Evolutionary conservation across 164 flowering plant genomes (phyloP).

Genomic region (Chimonanthus salicifolius): DNA sequence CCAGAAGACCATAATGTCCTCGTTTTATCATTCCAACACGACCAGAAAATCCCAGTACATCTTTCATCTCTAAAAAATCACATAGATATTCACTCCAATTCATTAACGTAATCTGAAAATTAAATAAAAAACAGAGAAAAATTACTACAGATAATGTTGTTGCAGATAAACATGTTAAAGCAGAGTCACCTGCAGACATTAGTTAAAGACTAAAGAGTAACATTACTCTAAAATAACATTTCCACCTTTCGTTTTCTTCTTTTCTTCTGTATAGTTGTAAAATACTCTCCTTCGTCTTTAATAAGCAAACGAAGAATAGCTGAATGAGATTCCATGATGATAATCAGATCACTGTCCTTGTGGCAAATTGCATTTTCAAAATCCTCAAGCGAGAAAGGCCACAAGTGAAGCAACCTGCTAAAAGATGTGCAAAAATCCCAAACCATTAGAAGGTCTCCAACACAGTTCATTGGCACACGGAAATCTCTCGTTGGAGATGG

Average conservation of each 20-base stretch:
- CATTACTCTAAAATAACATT: not conserved
- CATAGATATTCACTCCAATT: conserved; percentile 84
- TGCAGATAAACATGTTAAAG: conserved; percentile 4
- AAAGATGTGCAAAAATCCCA: conserved; percentile 92
- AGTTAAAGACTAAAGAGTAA: no score
- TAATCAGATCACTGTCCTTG: conserved; percentile 54
- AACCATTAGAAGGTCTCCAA: conserved; percentile 87
- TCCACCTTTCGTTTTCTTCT: conserved; percentile 62
- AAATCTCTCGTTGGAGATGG: conserved; percentile 76
- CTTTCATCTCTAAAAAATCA: conserved; percentile 72
- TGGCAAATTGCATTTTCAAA: conserved; percentile 85
- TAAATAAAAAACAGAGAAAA: conserved; percentile 5
- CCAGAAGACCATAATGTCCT: conserved; percentile 81
- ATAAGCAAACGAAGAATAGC: conserved; percentile 66
- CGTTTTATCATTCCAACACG: conserved; percentile 59
- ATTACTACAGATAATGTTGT: conserved; percentile 3
- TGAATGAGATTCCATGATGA: conserved; percentile 68
- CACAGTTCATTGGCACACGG: conserved; percentile 66
- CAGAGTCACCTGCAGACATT: not conserved
- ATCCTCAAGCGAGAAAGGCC: conserved; percentile 79
- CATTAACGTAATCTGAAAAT: conserved; percentile 60
- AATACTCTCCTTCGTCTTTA: conserved; percentile 52
- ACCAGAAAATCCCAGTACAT: conserved; percentile 38
- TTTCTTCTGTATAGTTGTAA: conserved; percentile 30
- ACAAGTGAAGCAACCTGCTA: conserved; percentile 60